Percentiles rank a stretch among this genome's conserved stretches.
These are phyloP conservation scores for Cercospora citrullina DNA, from an alignment of 2,329 filamentous ascomycete species.

Conservation along the genomic window DNA sequence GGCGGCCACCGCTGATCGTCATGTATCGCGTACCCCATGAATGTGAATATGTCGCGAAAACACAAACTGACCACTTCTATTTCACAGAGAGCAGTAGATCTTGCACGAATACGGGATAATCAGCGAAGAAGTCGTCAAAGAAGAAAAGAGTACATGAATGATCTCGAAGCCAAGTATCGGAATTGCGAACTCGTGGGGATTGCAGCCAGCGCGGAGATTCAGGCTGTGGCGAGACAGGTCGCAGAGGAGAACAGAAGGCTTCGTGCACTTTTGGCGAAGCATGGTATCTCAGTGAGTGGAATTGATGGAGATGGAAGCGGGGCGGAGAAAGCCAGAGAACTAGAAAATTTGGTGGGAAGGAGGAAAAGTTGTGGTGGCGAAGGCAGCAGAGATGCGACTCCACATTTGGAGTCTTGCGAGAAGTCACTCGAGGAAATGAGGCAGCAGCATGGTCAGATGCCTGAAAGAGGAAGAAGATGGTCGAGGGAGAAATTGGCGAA, in stretches of 20 bases:
- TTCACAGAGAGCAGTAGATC: constrained; percentile 22
- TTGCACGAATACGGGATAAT: constrained; percentile 70
- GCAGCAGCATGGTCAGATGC: not conserved
- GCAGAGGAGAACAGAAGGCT: constrained; percentile 69
- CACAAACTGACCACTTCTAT: not conserved
- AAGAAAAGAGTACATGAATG: constrained; percentile 70
- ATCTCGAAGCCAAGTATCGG: constrained; percentile 65
- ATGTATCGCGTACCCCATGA: not conserved
- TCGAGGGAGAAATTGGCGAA: not conserved
- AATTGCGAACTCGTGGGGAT: constrained; percentile 65
- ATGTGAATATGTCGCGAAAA: not conserved
- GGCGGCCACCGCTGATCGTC: not conserved
- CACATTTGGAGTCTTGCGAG: not conserved
- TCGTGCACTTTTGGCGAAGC: constrained; percentile 57
- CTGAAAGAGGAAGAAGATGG: constrained; percentile 2
- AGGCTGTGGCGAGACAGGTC: constrained; percentile 67
- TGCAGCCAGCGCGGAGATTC: constrained; percentile 69
- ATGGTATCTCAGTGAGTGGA: constrained; percentile 59
- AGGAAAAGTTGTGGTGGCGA: not conserved
- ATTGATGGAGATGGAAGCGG: constrained; percentile 39
- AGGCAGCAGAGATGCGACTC: not conserved
- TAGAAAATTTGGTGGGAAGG: constrained; percentile 7
- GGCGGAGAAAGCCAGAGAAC: not conserved
- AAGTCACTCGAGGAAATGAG: not conserved
- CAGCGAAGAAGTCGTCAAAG: constrained; percentile 74